Conservation (phyloP, 768 basidiomycete genomes). For the Suillus hirtellus region DNA sequence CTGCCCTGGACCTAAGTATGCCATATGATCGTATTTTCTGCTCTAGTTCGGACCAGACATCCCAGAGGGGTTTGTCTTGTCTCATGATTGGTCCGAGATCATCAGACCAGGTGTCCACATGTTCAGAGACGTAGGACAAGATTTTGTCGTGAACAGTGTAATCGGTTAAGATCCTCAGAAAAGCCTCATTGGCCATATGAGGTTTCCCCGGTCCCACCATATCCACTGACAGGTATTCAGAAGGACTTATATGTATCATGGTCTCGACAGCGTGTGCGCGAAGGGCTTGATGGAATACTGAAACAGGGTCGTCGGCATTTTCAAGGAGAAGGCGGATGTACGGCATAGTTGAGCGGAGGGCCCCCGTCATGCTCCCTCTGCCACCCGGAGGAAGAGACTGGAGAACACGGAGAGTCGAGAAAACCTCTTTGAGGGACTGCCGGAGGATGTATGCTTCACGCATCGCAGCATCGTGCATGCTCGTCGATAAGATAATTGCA, state of each 20-base stretch:
- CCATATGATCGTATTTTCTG: background rate
- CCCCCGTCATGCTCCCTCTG: background rate
- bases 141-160: background rate
- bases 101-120: background rate
- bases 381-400: background rate
- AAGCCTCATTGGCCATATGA: background rate
- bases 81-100: background rate
- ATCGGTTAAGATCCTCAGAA: background rate
- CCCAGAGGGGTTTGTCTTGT: background rate
- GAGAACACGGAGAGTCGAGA: background rate
- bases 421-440: background rate
- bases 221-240: background rate
- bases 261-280: background rate
- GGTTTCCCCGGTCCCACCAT: background rate
- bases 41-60: background rate
- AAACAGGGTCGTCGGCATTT: background rate
- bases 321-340: background rate
- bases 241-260: background rate
- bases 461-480: background rate
- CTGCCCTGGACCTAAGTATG: background rate
- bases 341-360: background rate
- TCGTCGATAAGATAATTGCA: background rate
- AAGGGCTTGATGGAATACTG: background rate
- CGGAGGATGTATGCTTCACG: constrained; percentile 1
- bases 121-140: background rate